These are phyloP conservation scores for Kalaharituber pfeilii DNA, from an alignment of 2,329 filamentous ascomycete genomes.

Conservation along the genomic window DNA sequence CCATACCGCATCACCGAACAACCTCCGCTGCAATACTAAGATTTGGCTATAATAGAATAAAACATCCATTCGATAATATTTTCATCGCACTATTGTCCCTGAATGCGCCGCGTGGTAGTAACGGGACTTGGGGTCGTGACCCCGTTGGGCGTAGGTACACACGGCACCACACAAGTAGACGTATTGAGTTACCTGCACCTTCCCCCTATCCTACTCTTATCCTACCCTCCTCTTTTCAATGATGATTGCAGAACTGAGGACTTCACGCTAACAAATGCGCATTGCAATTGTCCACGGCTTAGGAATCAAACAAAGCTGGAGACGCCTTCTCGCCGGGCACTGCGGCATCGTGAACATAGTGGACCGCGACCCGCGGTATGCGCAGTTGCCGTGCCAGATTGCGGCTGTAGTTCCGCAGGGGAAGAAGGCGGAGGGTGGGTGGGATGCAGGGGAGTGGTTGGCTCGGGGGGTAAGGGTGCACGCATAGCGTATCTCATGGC, in stretches of 20 bases:
- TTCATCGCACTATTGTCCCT: no score
- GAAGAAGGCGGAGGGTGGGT: constrained; percentile 28
- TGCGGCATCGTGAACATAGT: constrained; percentile 64
- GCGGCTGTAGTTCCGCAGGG: constrained; percentile 62
- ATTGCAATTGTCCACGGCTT: not conserved
- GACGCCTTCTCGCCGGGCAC: constrained; percentile 56
- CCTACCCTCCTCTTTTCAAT: not conserved
- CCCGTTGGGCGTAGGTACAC: constrained; percentile 57
- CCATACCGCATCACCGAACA: no score
- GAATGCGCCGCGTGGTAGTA: constrained; percentile 64
- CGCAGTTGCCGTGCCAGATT: constrained; percentile 62
- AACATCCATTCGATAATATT: no score
- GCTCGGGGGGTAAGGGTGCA: constrained; percentile 24
- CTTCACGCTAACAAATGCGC: constrained; percentile 48
- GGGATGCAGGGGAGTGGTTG: constrained; percentile 34
- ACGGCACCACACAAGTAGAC: not conserved
- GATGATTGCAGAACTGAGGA: constrained; percentile 30
- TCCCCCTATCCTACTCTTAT: not conserved
- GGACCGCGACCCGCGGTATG: constrained; percentile 44
- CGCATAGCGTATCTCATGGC: constrained; percentile 35
- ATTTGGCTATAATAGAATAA: no score
- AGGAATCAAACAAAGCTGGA: constrained; percentile 37
- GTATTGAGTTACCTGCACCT: not conserved
- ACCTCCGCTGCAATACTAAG: no score
- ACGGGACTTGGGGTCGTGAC: constrained; percentile 69